These are phyloP conservation scores for Theobroma cacao DNA, from an alignment of 345 rosid genomes.

Conservation along the genomic window DNA sequence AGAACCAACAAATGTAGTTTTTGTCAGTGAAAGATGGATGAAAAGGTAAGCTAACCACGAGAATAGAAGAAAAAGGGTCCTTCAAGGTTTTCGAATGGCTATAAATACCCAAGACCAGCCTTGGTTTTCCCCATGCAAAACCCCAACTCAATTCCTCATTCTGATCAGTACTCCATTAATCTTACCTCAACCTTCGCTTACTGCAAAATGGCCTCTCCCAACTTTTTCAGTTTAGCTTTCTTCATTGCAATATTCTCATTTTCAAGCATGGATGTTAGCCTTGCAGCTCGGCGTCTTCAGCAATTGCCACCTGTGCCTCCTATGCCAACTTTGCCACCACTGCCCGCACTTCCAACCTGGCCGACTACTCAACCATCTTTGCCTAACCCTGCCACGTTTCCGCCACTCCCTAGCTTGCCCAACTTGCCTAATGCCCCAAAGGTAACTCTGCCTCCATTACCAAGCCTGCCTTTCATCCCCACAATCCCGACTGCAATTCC, in stretches of 20 bases:
- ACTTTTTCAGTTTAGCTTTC: background rate
- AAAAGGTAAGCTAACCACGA: background rate
- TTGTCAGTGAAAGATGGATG: background rate
- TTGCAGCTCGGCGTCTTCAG: slow-evolving; percentile 17
- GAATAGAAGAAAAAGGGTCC: background rate
- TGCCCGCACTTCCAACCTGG: background rate
- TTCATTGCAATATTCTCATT: slow-evolving; percentile 10
- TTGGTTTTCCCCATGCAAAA: background rate
- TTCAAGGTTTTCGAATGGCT: background rate
- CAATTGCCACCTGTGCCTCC: slow-evolving; percentile 13
- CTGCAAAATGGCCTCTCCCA: slow-evolving; percentile 11
- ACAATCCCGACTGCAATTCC: slow-evolving; percentile 32
- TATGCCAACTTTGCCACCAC: background rate
- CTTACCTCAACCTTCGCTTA: background rate
- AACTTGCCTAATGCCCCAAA: slow-evolving; percentile 5
- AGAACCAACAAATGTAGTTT: background rate
- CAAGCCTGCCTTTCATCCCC: slow-evolving; percentile 30
- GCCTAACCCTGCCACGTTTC: slow-evolving; percentile 8
- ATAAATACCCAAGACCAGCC: background rate
- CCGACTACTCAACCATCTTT: background rate
- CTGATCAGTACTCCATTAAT: too few relatives aligned
- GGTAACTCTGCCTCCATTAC: slow-evolving; percentile 17
- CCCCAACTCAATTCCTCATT: background rate
- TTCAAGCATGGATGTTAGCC: slow-evolving; percentile 13
- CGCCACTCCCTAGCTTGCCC: slow-evolving; percentile 15